Base-by-base conservation (phyloP, 768 basidiomycete species). In the Agrocybe pediades region DNA sequence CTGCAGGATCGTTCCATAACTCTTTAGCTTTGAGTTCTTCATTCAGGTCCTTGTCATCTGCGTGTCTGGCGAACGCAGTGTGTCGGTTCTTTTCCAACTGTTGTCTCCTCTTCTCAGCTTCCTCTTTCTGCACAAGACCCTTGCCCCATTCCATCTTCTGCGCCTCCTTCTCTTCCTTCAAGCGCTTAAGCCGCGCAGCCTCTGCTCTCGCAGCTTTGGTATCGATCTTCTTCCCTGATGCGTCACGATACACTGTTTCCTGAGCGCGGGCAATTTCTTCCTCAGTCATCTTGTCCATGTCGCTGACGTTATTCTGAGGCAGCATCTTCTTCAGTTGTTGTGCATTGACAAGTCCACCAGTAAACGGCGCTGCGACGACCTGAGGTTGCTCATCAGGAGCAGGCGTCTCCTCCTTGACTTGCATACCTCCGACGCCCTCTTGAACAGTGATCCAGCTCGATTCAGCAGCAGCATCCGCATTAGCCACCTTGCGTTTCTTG, bases 61-160 rank as follows among this genome's bases (percentile, higher is more conserved):
- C 90, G 61, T 82, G 80, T 41, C 95, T 76, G 6, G 92, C 88
- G 57, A 98, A 88, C 16, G 84, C 80, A 54, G 76, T 78, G 11
- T 72, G 73, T 54, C 75, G 80, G 69, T 88, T 84, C 61, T 82
- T 85, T 68, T 91, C 87, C 63, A 91, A 66, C 53, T 92, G 85
- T 53, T 70, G 63, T 63, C 72, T 81, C 65, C 77, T 73, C 65
- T 80, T 82, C 71, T 95, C 91, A 48, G 78, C 73, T 55, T 95
- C 90, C 20, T 91, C 88, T 55, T 86, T 75, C 73, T 98, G 97
- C 33, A 94, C 89, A 29, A 98, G 64, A 25, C 97, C 97, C 70
- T 96, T 98, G 0, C 93, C 94, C 97, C 97, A 98, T 67, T 96
- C 92, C 92, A 96, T 94, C 75, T 92, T 95, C 66, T 82, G 75